Evolutionary conservation across 2,329 filamentous ascomycete species (phyloP), one percentile per base, ranked within the genome.

Genomic region (Ascochyta rabiei): DNA sequence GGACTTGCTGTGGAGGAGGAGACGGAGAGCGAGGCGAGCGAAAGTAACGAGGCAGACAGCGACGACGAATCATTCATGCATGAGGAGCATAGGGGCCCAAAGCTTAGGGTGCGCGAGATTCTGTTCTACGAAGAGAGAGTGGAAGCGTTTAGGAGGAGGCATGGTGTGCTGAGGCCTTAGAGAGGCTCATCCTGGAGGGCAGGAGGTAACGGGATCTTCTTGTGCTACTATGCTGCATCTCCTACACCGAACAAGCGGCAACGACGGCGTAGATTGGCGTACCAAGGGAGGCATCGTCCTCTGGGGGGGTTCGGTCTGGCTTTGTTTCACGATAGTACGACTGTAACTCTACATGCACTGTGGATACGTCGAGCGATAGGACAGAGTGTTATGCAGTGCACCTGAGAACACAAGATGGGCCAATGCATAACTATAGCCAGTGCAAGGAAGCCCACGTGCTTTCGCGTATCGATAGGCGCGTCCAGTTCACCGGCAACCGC

Each of bases 111-210:
- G 61, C 80, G 89, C 57, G 89, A 93, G 78, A 93, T 95, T 60
- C 75, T 93, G 59, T 93, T 91, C 74, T 93, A 91, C 67, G 90
- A 93, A 71, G 90, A 93, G 71, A 90, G 91, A 74, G 69, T 74
- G 4, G 86, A 88, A 24, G 87, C 93, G 53, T 93, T 93, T 77
- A 89, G 88, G 72, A 88, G 89, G 28, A 83, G 90, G 56, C 87
- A 90, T 74, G 70, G 71, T 8, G 68, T 70, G 13, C 45, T 74
- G 18, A 66, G 70, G 57, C 71, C 71, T 18, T 71, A 61, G 62
- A 46, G 41, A 42, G 18, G 15, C 19, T 31, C 7, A 15, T 35
- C 44, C 12, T 38, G 8, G 41, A 39, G 19, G 16, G 42, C 30
- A 28, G n/a, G 15, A 31, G 3, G 34, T 16, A 12, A 44, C 10